These are phyloP conservation scores for Solidago caesia DNA, from an alignment of 129 eudicot species.

Conservation along the genomic window DNA sequence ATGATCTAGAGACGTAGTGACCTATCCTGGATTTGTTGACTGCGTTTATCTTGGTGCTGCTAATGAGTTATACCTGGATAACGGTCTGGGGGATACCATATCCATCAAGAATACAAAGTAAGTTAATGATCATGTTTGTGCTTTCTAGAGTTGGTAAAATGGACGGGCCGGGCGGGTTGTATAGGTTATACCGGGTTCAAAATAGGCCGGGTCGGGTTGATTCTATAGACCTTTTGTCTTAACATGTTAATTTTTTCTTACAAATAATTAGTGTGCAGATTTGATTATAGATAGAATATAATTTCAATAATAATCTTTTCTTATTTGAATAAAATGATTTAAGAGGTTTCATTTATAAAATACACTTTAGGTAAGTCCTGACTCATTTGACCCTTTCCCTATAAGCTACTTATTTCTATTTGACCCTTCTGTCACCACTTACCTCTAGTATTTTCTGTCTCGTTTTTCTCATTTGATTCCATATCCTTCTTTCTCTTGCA, in stretches of 20 bases:
- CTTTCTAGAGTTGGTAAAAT: constrained; percentile 4
- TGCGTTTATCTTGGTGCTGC: constrained; percentile 91
- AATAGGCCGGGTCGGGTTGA: neutral
- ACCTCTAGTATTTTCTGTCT: neutral
- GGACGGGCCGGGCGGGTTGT: neutral
- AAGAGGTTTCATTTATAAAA: neutral
- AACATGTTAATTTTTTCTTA: neutral
- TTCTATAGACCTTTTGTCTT: neutral
- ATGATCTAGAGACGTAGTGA: constrained; percentile 69
- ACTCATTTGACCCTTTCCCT: neutral
- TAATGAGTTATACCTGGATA: constrained; percentile 58
- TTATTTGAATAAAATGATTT: neutral
- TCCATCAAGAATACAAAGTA: constrained; percentile 79
- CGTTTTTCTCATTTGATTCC: constrained; percentile 19
- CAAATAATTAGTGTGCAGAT: neutral
- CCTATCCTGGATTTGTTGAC: constrained; percentile 97
- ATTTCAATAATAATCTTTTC: too few relatives aligned
- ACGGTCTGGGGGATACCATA: constrained; percentile 83
- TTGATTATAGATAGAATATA: too few relatives aligned
- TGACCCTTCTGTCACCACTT: neutral
- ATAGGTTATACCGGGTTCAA: neutral
- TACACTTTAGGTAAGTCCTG: neutral
- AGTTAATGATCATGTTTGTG: constrained; percentile 19
- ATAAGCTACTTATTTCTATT: neutral
- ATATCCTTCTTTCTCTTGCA: constrained; percentile 31